Percentiles rank a stretch among this genome's conserved stretches.
These are phyloP conservation scores for Triangularia verruculosa DNA, from an alignment of 2,329 filamentous ascomycete species.

Conservation along the genomic window DNA sequence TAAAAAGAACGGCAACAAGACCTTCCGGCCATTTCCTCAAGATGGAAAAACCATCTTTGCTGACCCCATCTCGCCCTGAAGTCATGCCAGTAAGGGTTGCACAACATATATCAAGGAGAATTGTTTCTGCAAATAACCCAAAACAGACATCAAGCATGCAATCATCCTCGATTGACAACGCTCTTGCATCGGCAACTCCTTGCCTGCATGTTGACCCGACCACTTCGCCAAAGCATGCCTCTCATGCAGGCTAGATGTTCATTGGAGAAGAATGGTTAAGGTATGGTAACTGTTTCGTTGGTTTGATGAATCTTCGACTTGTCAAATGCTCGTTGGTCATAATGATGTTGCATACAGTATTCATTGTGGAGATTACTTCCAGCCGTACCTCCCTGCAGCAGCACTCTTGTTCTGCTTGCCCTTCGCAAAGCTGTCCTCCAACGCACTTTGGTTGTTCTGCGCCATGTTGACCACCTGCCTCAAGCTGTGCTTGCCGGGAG, in stretches of 20 bases:
- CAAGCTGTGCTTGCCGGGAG: constrained; percentile 85
- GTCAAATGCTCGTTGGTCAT: background rate
- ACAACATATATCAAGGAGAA: background rate
- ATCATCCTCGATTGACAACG: background rate
- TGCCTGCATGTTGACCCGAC: background rate
- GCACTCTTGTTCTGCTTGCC: constrained; percentile 78
- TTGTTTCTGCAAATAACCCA: background rate
- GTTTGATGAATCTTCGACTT: background rate
- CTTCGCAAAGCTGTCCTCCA: constrained; percentile 88
- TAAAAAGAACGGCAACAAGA: background rate
- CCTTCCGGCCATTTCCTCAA: background rate
- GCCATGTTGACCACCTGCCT: constrained; percentile 83
- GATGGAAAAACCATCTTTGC: background rate
- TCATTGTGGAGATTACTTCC: constrained; percentile 43
- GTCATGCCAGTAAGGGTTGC: background rate
- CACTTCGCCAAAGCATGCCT: background rate
- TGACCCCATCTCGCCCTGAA: background rate
- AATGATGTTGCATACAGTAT: background rate
- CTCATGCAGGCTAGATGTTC: background rate
- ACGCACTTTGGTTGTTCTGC: constrained; percentile 75
- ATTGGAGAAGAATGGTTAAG: background rate
- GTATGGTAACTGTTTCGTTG: too few relatives aligned
- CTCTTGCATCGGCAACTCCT: background rate
- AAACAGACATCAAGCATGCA: background rate
- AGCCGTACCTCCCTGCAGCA: constrained; percentile 80